phyloP scores from a whole-genome alignment of 306 rosid genomes.

The Spatholobus suberectus region DNA sequence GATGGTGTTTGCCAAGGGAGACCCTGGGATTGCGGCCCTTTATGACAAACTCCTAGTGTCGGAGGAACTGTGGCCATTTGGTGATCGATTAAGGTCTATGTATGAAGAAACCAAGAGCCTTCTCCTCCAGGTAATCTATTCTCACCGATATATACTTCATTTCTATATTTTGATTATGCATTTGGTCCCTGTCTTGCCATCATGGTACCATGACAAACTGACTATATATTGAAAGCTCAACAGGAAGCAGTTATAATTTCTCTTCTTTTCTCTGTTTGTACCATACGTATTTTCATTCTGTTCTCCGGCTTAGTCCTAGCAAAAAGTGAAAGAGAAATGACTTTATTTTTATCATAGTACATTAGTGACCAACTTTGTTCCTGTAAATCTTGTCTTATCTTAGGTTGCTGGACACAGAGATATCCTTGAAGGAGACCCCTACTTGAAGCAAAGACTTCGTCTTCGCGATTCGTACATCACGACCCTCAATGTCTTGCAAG shows the following conservation, averaged over 20 bases:
- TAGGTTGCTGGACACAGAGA: constrained; percentile 90
- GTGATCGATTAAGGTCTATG: constrained; percentile 64
- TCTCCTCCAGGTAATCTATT: constrained; percentile 65
- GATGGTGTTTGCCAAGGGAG: constrained; percentile 92
- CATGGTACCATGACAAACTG: neutral
- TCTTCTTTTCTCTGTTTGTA: neutral
- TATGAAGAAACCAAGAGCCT: constrained; percentile 68
- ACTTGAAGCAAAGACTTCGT: constrained; percentile 87
- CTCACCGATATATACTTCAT: neutral
- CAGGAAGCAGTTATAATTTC: neutral
- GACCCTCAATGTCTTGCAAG: constrained; percentile 91
- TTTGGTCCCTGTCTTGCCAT: neutral
- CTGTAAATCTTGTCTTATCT: constrained; percentile 28
- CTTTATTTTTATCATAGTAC: neutral
- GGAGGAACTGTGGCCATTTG: constrained; percentile 71
- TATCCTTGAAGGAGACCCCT: constrained; percentile 92
- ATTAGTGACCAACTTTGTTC: neutral
- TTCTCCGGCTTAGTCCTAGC: neutral
- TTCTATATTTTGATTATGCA: neutral
- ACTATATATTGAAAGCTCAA: neutral
- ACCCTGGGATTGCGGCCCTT: constrained; percentile 77
- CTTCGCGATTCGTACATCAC: constrained; percentile 90
- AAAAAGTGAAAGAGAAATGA: neutral
- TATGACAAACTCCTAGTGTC: constrained; percentile 84
- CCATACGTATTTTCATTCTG: neutral